Conservation (phyloP, 495 filamentous ascomycete species). For the Podospora anserina region DNA sequence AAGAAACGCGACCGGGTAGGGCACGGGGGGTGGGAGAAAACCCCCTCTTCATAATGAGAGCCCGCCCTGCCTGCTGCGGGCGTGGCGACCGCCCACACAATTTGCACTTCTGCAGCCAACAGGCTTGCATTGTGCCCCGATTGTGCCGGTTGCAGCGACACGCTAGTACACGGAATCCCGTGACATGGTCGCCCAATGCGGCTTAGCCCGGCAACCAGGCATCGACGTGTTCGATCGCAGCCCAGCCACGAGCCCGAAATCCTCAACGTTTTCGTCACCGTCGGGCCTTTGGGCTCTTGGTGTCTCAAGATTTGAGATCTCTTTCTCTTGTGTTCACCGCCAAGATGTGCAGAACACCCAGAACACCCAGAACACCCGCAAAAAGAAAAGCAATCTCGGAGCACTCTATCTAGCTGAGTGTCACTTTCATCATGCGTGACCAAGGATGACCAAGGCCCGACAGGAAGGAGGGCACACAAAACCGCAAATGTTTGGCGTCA, state of each 20-base stretch:
- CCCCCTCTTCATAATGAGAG: constrained; percentile 18
- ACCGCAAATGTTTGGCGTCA: constrained; percentile 16
- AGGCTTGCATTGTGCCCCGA: constrained; percentile 17
- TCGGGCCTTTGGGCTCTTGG: not conserved
- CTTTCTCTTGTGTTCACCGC: not conserved
- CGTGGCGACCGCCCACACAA: constrained; percentile 19
- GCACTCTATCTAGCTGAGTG: constrained; percentile 4
- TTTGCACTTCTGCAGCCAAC: constrained; percentile 18
- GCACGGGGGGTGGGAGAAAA: constrained; percentile 10
- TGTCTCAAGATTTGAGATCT: not conserved
- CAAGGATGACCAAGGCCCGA: not conserved
- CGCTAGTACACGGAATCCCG: constrained; percentile 36
- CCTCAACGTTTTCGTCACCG: not conserved
- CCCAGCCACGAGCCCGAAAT: constrained; percentile 8
- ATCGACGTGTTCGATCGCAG: constrained; percentile 11
- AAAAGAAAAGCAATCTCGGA: not conserved
- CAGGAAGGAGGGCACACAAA: constrained; percentile 5
- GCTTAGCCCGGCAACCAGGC: constrained; percentile 14
- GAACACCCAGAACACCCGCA: not conserved
- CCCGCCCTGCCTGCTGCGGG: constrained; percentile 17
- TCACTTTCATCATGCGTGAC: not conserved
- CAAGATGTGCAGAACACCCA: not conserved
- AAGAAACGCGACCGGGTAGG: constrained; percentile 24
- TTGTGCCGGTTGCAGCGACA: constrained; percentile 22
- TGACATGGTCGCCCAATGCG: constrained; percentile 20